Percentiles rank a stretch among this genome's conserved stretches.
Conservation (phyloP, 1,139 yeast species). For the Yamadazyma diddensiae region DNA sequence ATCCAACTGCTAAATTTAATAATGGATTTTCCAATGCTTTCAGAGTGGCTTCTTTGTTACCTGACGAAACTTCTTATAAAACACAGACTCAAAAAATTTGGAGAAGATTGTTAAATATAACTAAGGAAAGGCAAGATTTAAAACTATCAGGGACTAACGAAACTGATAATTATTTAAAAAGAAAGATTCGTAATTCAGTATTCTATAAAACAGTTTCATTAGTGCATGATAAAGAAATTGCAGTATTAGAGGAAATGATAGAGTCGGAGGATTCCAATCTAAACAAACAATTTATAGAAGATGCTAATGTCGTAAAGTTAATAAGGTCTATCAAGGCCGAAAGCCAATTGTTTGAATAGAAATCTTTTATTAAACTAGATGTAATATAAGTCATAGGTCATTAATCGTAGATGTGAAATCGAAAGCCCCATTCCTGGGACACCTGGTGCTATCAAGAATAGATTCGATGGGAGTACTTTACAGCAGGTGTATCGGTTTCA, state of each 20-base stretch:
- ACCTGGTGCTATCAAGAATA: no score
- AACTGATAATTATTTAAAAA: slow-evolving; percentile 43
- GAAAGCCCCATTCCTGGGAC: no score
- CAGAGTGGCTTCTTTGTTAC: slow-evolving; percentile 28
- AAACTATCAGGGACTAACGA: slow-evolving; percentile 38
- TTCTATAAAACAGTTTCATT: slow-evolving; percentile 43
- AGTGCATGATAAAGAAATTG: slow-evolving; percentile 11
- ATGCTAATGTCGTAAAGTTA: no score
- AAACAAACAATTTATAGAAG: no score
- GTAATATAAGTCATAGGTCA: no score
- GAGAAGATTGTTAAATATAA: slow-evolving; percentile 57
- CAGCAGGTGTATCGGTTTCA: no score
- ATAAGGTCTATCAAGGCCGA: no score
- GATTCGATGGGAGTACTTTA: no score
- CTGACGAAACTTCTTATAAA: slow-evolving; percentile 23
- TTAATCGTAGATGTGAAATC: no score
- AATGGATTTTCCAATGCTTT: slow-evolving; percentile 36
- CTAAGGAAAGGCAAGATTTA: slow-evolving; percentile 55
- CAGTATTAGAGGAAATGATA: slow-evolving; percentile 14
- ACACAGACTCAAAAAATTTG: slow-evolving; percentile 44
- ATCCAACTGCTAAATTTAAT: slow-evolving; percentile 24
- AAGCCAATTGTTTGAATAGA: no score
- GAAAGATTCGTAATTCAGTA: slow-evolving; percentile 38
- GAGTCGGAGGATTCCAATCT: no score
- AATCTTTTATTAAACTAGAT: no score